Evolutionary conservation across 805 yeast genomes (phyloP).

Genomic region (Ascoidea asiatica): DNA sequence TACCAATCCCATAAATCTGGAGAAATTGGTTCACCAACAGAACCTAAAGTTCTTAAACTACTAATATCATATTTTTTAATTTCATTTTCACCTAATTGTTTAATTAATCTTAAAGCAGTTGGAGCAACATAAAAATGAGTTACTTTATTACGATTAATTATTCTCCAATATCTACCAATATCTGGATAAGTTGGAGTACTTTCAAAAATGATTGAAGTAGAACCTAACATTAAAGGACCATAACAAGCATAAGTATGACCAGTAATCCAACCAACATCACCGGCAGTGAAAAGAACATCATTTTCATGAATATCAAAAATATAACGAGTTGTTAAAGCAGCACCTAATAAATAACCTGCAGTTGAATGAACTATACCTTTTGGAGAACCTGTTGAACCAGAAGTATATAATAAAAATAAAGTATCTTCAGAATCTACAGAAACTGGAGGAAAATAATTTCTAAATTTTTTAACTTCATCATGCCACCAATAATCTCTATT

Average conservation of each 20-base stretch:
- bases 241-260: conserved; percentile 94
- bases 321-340: conserved; percentile 81
- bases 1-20: conserved; percentile 99
- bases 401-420: conserved; percentile 85
- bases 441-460: conserved; percentile 76
- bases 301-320: conserved; percentile 86
- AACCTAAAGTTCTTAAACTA: conserved; percentile 84
- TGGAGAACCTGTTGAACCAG: conserved; percentile 97
- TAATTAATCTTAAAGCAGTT: conserved; percentile 86
- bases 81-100: conserved; percentile 77
- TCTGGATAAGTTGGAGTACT: conserved; percentile 97
- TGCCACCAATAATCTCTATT: conserved; percentile 96
- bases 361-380: conserved; percentile 95
- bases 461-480: conserved; percentile 69
- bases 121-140: conserved; percentile 98
- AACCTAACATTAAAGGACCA: conserved; percentile 84
- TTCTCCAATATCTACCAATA: conserved; percentile 93
- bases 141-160: conserved; percentile 80
- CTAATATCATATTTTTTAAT: conserved; percentile 72
- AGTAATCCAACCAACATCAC: conserved; percentile 98
- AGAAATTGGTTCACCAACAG: conserved; percentile 98
- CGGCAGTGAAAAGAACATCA: conserved; percentile 89
- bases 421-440: conserved; percentile 92
- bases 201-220: conserved; percentile 87
- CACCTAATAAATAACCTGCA: conserved; percentile 90